These are phyloP conservation scores for Malus hybrid DNA, from an alignment of 331 rosid species.

Conservation along the genomic window DNA sequence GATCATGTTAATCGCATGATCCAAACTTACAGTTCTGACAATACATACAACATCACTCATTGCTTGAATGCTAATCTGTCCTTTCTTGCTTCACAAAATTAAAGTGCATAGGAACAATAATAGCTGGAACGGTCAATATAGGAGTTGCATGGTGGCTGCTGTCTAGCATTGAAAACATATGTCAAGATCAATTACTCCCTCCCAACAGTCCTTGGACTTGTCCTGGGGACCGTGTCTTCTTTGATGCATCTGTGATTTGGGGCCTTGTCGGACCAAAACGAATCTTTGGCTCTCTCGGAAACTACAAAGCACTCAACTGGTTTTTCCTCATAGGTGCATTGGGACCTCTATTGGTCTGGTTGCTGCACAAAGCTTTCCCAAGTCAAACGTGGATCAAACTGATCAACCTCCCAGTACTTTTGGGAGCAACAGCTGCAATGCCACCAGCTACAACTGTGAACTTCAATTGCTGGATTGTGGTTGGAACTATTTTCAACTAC, in stretches of 20 bases:
- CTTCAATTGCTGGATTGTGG: slow-evolving; percentile 29
- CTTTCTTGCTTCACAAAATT: not conserved
- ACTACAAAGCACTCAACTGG: slow-evolving; percentile 29
- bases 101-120: slow-evolving; percentile 26
- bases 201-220: slow-evolving; percentile 39
- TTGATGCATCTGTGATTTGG: slow-evolving; percentile 33
- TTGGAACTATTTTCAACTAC: slow-evolving; percentile 17
- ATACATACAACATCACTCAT: too few relatives aligned
- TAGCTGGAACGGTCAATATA: slow-evolving; percentile 27
- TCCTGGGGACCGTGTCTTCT: slow-evolving; percentile 29
- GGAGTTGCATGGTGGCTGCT: slow-evolving; percentile 34
- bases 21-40: too few relatives aligned
- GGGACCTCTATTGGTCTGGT: slow-evolving; percentile 24
- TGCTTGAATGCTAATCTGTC: not conserved
- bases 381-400: slow-evolving; percentile 13
- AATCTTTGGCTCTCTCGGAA: slow-evolving; percentile 26
- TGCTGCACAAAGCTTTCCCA: slow-evolving; percentile 24
- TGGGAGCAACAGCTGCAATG: slow-evolving; percentile 24
- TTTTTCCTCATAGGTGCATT: slow-evolving; percentile 23
- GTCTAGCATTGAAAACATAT: slow-evolving; percentile 19
- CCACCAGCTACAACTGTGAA: slow-evolving; percentile 34
- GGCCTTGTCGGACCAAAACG: slow-evolving; percentile 31
- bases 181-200: slow-evolving; percentile 23
- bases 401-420: slow-evolving; percentile 32
- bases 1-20: too few relatives aligned